Percentiles rank a stretch among this genome's conserved stretches.
phyloP scores from a whole-genome alignment of 768 basidiomycete species.

The Leccinum arenicola region DNA sequence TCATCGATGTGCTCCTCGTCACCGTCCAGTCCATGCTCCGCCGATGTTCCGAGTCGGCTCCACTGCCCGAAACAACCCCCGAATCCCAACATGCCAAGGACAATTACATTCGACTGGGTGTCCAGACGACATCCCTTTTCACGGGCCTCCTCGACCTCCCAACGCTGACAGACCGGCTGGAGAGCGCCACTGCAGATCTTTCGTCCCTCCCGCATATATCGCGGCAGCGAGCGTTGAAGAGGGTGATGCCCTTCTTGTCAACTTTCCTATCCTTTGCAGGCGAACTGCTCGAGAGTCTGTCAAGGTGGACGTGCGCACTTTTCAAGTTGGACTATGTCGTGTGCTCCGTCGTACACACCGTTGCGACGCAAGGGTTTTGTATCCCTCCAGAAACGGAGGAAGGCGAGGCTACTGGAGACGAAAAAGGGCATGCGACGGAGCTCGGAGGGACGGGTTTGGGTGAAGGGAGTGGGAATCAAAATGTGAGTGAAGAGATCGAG shows the following conservation, averaged over 20 bases:
- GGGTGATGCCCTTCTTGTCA: slow-evolving; percentile 74
- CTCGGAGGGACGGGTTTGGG: slow-evolving; percentile 85
- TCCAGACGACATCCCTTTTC: slow-evolving; percentile 42
- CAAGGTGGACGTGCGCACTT: slow-evolving; percentile 67
- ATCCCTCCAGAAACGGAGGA: slow-evolving; percentile 77
- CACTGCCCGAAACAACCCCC: slow-evolving; percentile 2
- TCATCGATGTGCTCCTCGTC: slow-evolving; percentile 66
- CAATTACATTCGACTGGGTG: slow-evolving; percentile 51
- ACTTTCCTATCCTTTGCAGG: slow-evolving; percentile 56
- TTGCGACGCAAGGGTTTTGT: slow-evolving; percentile 90
- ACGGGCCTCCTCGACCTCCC: slow-evolving; percentile 49
- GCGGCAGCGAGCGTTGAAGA: slow-evolving; percentile 36
- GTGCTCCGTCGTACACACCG: slow-evolving; percentile 65
- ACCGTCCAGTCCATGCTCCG: slow-evolving; percentile 59
- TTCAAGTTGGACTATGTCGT: slow-evolving; percentile 85
- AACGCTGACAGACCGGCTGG: slow-evolving; percentile 40
- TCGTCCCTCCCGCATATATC: slow-evolving; percentile 31
- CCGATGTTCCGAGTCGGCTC: slow-evolving; percentile 31
- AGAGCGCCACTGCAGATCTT: slow-evolving; percentile 39
- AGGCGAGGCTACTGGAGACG: slow-evolving; percentile 45
- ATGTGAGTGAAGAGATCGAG: slow-evolving; percentile 92
- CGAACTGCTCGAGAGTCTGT: slow-evolving; percentile 54
- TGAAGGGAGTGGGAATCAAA: slow-evolving; percentile 78
- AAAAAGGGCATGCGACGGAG: slow-evolving; percentile 36
- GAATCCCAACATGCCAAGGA: slow-evolving; percentile 37